Evolutionary conservation across 345 rosid species (phyloP).

Genomic region (Aurinia saxatilis): DNA sequence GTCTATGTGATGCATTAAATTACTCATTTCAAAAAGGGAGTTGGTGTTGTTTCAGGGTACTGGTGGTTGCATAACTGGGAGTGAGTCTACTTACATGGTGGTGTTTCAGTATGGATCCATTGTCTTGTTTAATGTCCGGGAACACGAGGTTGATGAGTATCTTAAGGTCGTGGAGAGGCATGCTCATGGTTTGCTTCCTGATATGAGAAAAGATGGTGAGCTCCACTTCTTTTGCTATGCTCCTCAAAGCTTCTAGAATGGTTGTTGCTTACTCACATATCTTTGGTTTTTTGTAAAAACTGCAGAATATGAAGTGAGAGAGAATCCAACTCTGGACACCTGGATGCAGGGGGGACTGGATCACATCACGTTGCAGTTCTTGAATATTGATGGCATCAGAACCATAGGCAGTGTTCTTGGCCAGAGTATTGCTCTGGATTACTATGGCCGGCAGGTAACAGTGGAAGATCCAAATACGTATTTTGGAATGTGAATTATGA

Average conservation of each 20-base stretch:
- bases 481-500: constrained; percentile 1
- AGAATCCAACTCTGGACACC: constrained; percentile 56
- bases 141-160: constrained; percentile 78
- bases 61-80: constrained; percentile 60
- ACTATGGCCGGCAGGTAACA: constrained; percentile 92
- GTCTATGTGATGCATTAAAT: neutral
- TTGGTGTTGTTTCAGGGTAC: constrained; percentile 45
- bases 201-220: constrained; percentile 96
- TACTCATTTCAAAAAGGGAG: neutral
- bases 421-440: constrained; percentile 93
- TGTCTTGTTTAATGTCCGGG: constrained; percentile 75
- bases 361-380: constrained; percentile 78
- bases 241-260: neutral
- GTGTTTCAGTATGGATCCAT: constrained; percentile 93
- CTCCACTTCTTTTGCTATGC: neutral
- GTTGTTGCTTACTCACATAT: neutral
- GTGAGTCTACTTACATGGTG: constrained; percentile 80
- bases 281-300: constrained; percentile 22
- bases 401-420: constrained; percentile 94
- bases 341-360: constrained; percentile 96
- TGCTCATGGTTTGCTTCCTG: constrained; percentile 85
- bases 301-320: constrained; percentile 91
- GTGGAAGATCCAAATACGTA: neutral
- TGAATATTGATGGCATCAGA: constrained; percentile 84
- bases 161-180: constrained; percentile 78